Evolutionary conservation across 768 basidiomycete genomes (phyloP), one percentile per base, ranked within the genome.

Genomic region (Russula ochroleuca): DNA sequence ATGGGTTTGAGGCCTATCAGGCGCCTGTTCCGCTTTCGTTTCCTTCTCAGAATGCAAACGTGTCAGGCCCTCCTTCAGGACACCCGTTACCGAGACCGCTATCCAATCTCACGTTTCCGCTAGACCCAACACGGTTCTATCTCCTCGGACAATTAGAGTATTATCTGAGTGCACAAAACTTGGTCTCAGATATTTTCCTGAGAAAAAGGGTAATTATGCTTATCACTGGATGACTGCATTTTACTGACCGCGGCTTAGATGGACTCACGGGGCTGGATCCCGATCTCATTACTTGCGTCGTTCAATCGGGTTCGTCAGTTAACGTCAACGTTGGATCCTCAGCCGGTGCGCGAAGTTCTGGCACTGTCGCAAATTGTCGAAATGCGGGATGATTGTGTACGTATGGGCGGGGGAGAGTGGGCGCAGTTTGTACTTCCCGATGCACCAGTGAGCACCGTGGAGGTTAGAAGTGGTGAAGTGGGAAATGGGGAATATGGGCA

Each of bases 231-330:
- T 58, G 35, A 47, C 47, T 31, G n/a, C 2, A n/a, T 41, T 14
- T 21, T 67, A 35, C 48, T 67, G 41, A 68, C 40, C 45, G 52
- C 23, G 67, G 37, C 28, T 15, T 45, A 96, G 94, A 95, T 98
- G 94, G 93, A 97, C 73, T 79, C 82, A 5, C 78, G 82, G 61
- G 94, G 94, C 11, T 98, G 92, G 92, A 86, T 98, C 56, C 82
- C 87, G 13, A 88, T 95, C 51, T 69, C 82, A 15, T 77, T 94
- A 57, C 80, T 98, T 61, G 88, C 92, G 1, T 90, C 91, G 13
- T 98, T 97, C 80, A 92, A 90, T 70, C 87, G 94, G 47, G 83
- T 96, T 60, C 82, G 79, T 69, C 79, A 79, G 53, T 74, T 95
- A 59, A 92, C 92, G 8, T 25, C 70, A 59, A 92, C 92, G 8